Percentiles rank a stretch among this genome's conserved stretches.
Evolutionary conservation across 2,329 filamentous ascomycete genomes (phyloP).

Genomic region (Chalaropsis thielavioides): DNA sequence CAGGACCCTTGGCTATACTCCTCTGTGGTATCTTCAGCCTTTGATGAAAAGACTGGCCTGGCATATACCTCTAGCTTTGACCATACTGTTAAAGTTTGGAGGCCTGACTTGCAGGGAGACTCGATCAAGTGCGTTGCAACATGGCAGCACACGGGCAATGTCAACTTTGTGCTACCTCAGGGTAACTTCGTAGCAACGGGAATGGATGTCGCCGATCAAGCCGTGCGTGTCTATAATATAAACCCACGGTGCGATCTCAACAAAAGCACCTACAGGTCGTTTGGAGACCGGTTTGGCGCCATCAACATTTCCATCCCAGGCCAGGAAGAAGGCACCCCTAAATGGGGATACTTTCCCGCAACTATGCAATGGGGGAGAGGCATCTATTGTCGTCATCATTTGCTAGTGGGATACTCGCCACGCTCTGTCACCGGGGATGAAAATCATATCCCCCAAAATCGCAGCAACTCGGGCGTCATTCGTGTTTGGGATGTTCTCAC

Average conservation of each 20-base stretch:
- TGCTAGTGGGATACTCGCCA: conserved; percentile 50
- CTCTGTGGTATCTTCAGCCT: conserved; percentile 48
- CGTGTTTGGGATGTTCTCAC: conserved; percentile 41
- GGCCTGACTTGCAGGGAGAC: conserved; percentile 26
- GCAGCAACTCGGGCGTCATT: conserved; percentile 43
- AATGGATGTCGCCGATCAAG: conserved; percentile 38
- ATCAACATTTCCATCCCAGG: background rate
- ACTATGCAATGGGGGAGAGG: conserved; percentile 47
- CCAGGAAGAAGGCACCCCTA: conserved; percentile 19
- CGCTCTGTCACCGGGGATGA: conserved; percentile 39
- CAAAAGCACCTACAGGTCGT: conserved; percentile 26
- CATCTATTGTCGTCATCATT: conserved; percentile 32
- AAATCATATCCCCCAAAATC: conserved; percentile 43
- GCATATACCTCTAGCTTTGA: conserved; percentile 50
- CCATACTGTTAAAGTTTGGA: conserved; percentile 46
- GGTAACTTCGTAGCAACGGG: conserved; percentile 41
- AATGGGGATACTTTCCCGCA: conserved; percentile 49
- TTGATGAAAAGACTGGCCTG: conserved; percentile 31
- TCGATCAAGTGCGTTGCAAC: conserved; percentile 30
- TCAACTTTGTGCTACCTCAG: conserved; percentile 44
- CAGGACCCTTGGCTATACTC: conserved; percentile 51
- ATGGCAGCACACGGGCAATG: conserved; percentile 43
- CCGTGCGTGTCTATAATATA: conserved; percentile 43
- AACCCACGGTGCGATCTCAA: conserved; percentile 25
- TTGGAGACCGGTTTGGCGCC: conserved; percentile 19